These are phyloP conservation scores for Suillus spraguei DNA, from an alignment of 768 basidiomycete genomes.

Conservation along the genomic window DNA sequence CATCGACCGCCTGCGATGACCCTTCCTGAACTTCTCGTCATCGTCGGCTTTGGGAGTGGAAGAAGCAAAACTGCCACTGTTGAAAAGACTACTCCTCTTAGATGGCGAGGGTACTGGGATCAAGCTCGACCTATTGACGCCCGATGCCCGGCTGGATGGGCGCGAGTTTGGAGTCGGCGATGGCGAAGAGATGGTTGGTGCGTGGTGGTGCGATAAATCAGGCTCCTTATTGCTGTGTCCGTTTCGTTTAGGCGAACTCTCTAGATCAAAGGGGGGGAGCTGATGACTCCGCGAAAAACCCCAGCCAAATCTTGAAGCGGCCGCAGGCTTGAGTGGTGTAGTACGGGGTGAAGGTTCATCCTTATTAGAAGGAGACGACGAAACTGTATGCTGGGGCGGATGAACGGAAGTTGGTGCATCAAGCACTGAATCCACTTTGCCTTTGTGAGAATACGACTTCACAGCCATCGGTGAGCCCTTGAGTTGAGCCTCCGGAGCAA, in stretches of 20 bases:
- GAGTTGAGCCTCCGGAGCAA: slow-evolving; percentile 7
- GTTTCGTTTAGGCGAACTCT: slow-evolving; percentile 23
- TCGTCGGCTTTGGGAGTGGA: slow-evolving; percentile 13
- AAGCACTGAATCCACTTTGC: neutral
- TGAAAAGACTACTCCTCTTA: slow-evolving; percentile 26
- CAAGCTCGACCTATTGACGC: slow-evolving; percentile 34
- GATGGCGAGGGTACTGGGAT: slow-evolving; percentile 48
- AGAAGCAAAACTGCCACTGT: slow-evolving; percentile 15
- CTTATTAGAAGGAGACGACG: neutral
- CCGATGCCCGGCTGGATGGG: slow-evolving; percentile 29
- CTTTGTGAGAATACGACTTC: neutral
- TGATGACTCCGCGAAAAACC: slow-evolving; percentile 38
- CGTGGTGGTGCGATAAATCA: slow-evolving; percentile 11
- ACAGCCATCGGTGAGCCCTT: neutral
- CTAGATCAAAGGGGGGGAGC: slow-evolving; percentile 44
- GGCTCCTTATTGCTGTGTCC: slow-evolving; percentile 2
- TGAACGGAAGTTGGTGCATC: neutral
- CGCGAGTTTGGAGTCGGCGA: slow-evolving; percentile 30
- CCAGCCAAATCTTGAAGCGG: slow-evolving; percentile 40
- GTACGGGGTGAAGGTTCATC: neutral
- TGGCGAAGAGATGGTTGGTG: slow-evolving; percentile 14
- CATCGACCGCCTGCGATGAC: slow-evolving; percentile 29
- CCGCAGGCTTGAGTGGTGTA: slow-evolving; percentile 25
- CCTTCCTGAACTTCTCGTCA: slow-evolving; percentile 26
- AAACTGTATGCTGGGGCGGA: neutral